Conservation (phyloP, 306 rosid genomes). For the Canavalia gladiata region DNA sequence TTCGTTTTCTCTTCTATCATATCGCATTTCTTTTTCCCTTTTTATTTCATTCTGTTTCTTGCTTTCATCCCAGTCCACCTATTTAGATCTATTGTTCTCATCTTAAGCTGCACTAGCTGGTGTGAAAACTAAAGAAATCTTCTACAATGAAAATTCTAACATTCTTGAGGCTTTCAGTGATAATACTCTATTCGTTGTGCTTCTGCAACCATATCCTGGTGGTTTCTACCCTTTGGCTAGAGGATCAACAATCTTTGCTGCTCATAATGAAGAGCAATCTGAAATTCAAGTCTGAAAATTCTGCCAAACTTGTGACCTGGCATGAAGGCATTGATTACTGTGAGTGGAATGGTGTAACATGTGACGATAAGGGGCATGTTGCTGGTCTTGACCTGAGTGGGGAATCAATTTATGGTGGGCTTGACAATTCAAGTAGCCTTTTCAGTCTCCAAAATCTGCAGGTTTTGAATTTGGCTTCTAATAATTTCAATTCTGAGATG, state of each 20-base stretch:
- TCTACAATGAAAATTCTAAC: no score
- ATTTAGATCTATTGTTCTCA: no score
- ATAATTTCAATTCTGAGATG: not conserved
- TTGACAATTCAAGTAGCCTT: constrained; percentile 31
- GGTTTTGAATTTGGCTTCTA: not conserved
- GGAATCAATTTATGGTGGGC: constrained; percentile 15
- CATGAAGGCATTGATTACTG: constrained; percentile 35
- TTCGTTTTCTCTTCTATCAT: no score
- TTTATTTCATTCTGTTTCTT: no score
- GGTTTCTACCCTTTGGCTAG: not conserved
- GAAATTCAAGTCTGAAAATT: not conserved
- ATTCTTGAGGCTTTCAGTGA: no score
- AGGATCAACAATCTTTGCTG: not conserved
- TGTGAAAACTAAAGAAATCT: no score
- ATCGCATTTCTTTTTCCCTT: no score
- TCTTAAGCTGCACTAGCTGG: no score
- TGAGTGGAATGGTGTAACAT: constrained; percentile 57
- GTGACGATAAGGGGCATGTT: constrained; percentile 32
- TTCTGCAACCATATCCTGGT: no score
- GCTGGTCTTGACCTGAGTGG: constrained; percentile 27
- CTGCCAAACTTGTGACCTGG: constrained; percentile 13
- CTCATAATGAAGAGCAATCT: not conserved
- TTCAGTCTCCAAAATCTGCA: constrained; percentile 23
- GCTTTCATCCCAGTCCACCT: no score
- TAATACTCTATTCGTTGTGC: no score